Conservation (phyloP, 2,329 filamentous ascomycete genomes). For the Botrytis tulipae region DNA sequence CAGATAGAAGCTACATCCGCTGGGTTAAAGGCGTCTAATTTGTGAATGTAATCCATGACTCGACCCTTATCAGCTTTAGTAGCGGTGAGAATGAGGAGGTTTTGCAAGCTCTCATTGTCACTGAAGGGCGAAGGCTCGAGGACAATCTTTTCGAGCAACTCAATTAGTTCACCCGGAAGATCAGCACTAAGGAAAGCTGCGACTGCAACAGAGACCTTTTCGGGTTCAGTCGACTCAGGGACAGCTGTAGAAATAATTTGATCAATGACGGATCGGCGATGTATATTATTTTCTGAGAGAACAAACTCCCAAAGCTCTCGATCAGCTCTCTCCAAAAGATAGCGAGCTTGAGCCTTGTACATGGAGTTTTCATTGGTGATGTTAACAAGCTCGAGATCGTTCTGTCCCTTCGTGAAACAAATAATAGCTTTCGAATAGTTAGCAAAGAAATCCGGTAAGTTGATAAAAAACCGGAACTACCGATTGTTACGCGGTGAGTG, state of each 20-base stretch:
- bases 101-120: conserved; percentile 95
- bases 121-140: conserved; percentile 99
- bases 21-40: conserved; percentile 82
- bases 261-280: conserved; percentile 89
- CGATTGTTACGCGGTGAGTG: no score
- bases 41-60: conserved; percentile 94
- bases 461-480: no score
- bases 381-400: conserved; percentile 93
- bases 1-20: conserved; percentile 91
- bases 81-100: conserved; percentile 92
- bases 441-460: no score
- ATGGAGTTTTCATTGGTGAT: conserved; percentile 99
- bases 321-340: conserved; percentile 87
- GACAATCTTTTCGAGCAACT: conserved; percentile 98
- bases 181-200: conserved; percentile 90
- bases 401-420: conserved; percentile 93
- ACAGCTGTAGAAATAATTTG: conserved; percentile 96
- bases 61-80: conserved; percentile 94
- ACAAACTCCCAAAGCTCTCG: conserved; percentile 92
- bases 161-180: conserved; percentile 89
- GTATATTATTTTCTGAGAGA: conserved; percentile 91
- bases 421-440: conserved; percentile 47
- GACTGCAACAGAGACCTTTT: conserved; percentile 92
- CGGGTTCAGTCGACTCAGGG: conserved; percentile 85
- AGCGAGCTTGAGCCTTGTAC: conserved; percentile 97